phyloP scores from a whole-genome alignment of 495 filamentous ascomycete species.

The Cercophora sp. region DNA sequence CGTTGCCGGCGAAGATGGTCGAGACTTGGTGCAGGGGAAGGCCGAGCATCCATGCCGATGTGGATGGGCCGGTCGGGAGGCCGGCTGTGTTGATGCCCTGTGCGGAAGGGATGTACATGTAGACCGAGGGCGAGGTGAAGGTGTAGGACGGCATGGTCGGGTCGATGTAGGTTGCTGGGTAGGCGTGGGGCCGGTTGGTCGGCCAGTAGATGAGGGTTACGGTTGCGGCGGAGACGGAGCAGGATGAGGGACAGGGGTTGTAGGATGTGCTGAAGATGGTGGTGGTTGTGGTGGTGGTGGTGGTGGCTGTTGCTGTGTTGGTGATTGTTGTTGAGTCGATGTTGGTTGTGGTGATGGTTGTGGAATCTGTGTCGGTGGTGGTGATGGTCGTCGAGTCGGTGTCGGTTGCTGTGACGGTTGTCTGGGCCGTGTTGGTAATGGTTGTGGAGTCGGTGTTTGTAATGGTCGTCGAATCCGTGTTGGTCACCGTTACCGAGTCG shows the following conservation, averaged over 20 bases:
- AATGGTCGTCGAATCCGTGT: slow-evolving; percentile 6
- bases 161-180: slow-evolving; percentile 31
- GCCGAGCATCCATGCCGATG: slow-evolving; percentile 23
- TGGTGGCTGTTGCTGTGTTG: slow-evolving; percentile 8
- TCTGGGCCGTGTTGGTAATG: slow-evolving; percentile 12
- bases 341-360: slow-evolving; percentile 5
- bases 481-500: slow-evolving; percentile 6
- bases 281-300: slow-evolving; percentile 12
- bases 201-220: slow-evolving; percentile 37
- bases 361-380: background rate
- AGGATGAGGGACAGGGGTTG: slow-evolving; percentile 26
- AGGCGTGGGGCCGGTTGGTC: slow-evolving; percentile 27
- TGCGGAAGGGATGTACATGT: slow-evolving; percentile 31
- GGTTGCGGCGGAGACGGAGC: slow-evolving; percentile 30
- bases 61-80: slow-evolving; percentile 17
- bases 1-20: slow-evolving; percentile 17
- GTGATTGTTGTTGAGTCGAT: slow-evolving; percentile 10
- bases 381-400: slow-evolving; percentile 10
- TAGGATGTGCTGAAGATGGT: slow-evolving; percentile 21
- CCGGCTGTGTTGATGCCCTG: slow-evolving; percentile 25
- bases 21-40: slow-evolving; percentile 28
- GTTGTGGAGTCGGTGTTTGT: slow-evolving; percentile 10
- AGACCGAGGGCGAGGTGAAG: slow-evolving; percentile 39
- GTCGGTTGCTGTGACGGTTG: slow-evolving; percentile 10
- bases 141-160: slow-evolving; percentile 28